Base-by-base conservation (phyloP, 2,329 filamentous ascomycete species). In the Colletotrichum liaoningense region DNA sequence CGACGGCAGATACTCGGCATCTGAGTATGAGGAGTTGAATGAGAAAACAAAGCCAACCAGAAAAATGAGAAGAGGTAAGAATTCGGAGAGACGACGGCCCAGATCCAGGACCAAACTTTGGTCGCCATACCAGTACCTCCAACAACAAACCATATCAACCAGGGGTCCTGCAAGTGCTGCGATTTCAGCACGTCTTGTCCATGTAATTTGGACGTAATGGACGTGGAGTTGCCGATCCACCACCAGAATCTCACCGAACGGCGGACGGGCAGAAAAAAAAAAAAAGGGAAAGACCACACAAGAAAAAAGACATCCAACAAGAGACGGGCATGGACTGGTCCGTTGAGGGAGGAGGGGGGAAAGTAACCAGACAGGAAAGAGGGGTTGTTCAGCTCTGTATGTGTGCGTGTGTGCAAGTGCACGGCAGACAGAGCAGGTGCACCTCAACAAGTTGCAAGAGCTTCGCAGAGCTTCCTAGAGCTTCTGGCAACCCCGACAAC, bases 161-260 rank as follows among this genome's bases (percentile, higher is more conserved):
- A 55, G n/a, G 59, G 24, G 42, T 56, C 56, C 33, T 22, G 54
- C 46, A 54, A 58, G 14, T 38, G 24, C 22, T 59, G 42, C 42
- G 19, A 49, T 49, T 49, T 7, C 30, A 30, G 55, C 56, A 67
- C 33, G 26, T 62, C 42, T 33, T 56, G 30, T 9, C 22, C 33
- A 42, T 65, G 70, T 73, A 70, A 70, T 33, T 22, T 28, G 28
- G 56, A 70, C 67, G 71, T 73, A 70, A 73, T 65, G 60, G 33
- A 14, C 60, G 67, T 73, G 71, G 67, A 73, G 67, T 62, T 65
- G 49, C 63, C 60, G 71, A 57, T 70, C 71, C 71, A 70, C 71
- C 56, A 62, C 63, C 55, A 66, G 33, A 66, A 49, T 26, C 19
- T 56, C 54, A 35, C 49, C n/a, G 55, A 64, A 33, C 38, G 30